Evolutionary conservation across 306 rosid genomes (phyloP), one percentile per base, ranked within the genome.

Genomic region (Gillenia trifoliata): DNA sequence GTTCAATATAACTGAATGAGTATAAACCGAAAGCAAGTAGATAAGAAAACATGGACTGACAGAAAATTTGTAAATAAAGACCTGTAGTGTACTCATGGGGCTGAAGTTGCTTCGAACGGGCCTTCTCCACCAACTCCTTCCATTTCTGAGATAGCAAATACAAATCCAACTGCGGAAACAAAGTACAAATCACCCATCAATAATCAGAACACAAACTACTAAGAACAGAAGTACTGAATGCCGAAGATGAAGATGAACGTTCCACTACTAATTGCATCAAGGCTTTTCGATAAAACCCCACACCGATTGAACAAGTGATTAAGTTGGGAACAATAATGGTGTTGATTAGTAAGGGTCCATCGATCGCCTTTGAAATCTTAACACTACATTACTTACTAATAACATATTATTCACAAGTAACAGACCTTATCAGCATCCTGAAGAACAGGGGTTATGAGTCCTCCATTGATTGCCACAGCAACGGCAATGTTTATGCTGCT

Each of bases 71-170:
- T 12, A 62, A 54, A 31, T 5, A 49, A 72, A 73, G 11, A 91
- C 96, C 96, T 83, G 98, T 88, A 79, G 84, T 91, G 77, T 93
- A 91, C 65, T 93, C 98, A 59, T 88, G 87, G 74, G 98, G 97
- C 77, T 88, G 96, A 87, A 93, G 90, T 80, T 88, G 96, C 96
- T 93, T 93, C 2, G 96, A 71, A 62, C 97, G 88, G 67, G 97
- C 92, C 80, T 93, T 93, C 78, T 81, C 91, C 64, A 93, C 91
- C 54, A 91, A 77, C 73, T 93, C 98, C 84, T 91, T 93, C 97
- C 98, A 93, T 80, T 87, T 89, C 85, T 91, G 89, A 11, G 98
- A 93, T 73, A 93, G 65, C 66, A 91, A 84, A 78, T 93, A 91
- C 47, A 93, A 84, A 88, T 91, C 98, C 96, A 93, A 81, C 98